phyloP scores from a whole-genome alignment of 1,284 basidiomycete species.

The Neolentinus lepideus region DNA sequence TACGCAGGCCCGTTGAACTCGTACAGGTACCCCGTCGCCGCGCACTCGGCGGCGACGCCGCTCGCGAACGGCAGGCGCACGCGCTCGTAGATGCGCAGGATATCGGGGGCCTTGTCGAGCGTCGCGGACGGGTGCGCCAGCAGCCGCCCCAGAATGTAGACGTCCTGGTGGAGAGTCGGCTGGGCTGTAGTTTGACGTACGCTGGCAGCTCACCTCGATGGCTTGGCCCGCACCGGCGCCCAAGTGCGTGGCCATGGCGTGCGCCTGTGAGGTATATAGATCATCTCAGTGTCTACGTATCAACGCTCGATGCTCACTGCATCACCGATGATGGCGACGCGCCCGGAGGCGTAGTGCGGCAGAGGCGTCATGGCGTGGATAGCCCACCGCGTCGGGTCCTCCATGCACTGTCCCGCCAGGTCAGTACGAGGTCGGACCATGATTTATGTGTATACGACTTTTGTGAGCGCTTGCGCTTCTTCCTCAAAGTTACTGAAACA shows the following conservation, averaged over 20 bases:
- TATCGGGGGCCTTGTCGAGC: conserved; percentile 13
- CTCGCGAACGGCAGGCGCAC: conserved; percentile 22
- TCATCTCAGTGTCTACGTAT: neutral
- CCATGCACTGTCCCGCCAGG: conserved; percentile 20
- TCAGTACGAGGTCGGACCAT: neutral
- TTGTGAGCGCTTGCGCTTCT: conserved; percentile 35
- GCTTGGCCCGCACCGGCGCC: conserved; percentile 49
- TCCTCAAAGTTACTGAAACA: conserved; percentile 40
- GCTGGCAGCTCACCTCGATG: conserved; percentile 33
- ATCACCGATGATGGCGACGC: conserved; percentile 37
- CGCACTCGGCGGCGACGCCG: conserved; percentile 6
- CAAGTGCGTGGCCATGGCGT: conserved; percentile 43
- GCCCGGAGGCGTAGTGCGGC: conserved; percentile 26
- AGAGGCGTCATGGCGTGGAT: conserved; percentile 32
- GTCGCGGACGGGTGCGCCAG: conserved; percentile 19
- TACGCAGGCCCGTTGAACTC: conserved; percentile 11
- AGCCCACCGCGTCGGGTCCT: conserved; percentile 35
- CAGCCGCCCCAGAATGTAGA: conserved; percentile 26
- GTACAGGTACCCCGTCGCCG: conserved; percentile 15
- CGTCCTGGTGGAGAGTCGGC: conserved; percentile 19
- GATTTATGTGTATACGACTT: conserved; percentile 22
- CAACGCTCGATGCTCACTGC: conserved; percentile 21
- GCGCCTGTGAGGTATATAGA: conserved; percentile 31
- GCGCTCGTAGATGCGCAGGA: conserved; percentile 22
- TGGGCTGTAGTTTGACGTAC: neutral